These are phyloP conservation scores for Lepidopterella palustris DNA, from an alignment of 495 filamentous ascomycete genomes.

Conservation along the genomic window DNA sequence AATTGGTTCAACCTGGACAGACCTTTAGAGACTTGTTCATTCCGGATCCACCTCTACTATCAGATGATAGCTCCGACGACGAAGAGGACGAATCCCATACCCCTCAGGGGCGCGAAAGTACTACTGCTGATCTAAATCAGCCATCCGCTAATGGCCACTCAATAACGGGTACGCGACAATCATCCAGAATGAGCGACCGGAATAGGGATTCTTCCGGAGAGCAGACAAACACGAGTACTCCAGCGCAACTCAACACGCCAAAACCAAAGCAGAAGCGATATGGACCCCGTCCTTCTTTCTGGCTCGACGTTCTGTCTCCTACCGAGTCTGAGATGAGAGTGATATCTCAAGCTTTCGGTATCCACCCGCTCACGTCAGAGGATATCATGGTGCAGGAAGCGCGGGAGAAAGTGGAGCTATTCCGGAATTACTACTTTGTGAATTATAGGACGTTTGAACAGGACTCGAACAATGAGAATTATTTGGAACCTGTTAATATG, in stretches of 20 bases:
- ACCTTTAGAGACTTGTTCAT: conserved; percentile 81
- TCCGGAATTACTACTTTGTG: conserved; percentile 95
- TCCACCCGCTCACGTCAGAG: conserved; percentile 89
- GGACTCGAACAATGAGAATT: conserved; percentile 77
- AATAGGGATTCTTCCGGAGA: conserved; percentile 21
- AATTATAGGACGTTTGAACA: conserved; percentile 98
- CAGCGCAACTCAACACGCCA: neutral
- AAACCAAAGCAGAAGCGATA: conserved; percentile 57
- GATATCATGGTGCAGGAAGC: conserved; percentile 97
- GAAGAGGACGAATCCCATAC: conserved; percentile 25
- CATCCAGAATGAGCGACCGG: conserved; percentile 2
- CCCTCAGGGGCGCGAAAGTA: conserved; percentile 4
- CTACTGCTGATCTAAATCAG: neutral
- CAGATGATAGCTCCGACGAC: conserved; percentile 27
- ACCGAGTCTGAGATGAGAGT: conserved; percentile 91
- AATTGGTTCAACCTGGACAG: conserved; percentile 75
- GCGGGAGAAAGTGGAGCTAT: conserved; percentile 95
- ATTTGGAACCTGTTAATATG: conserved; percentile 93
- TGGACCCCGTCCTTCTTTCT: conserved; percentile 88
- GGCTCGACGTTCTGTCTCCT: conserved; percentile 86
- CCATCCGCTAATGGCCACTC: conserved; percentile 8
- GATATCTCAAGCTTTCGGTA: conserved; percentile 84
- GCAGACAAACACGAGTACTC: conserved; percentile 22
- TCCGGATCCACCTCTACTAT: conserved; percentile 59
- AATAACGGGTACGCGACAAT: conserved; percentile 1